Base-by-base conservation (phyloP, 176 grass and related monocot species). In the Triticum turgidum region DNA sequence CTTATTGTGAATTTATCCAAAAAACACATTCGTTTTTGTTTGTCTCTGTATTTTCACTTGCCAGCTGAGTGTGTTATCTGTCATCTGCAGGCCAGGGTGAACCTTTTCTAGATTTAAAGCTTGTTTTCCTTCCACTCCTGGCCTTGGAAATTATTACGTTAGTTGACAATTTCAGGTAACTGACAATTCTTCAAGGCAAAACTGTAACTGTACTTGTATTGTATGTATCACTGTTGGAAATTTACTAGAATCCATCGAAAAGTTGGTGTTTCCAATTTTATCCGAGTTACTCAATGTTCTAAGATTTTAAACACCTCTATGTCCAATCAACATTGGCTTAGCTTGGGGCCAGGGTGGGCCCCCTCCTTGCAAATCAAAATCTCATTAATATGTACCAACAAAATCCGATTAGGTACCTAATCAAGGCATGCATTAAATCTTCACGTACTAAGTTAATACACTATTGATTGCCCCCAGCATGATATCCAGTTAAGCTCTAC, bases 101-200 rank as follows among this genome's bases (percentile, higher is more conserved):
- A 76, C 15, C 78, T 73, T 62, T 88, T 82, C 58, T 95, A 65
- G 83, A 87, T 83, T 91, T 93, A 62, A 95, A 95, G 89, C 75
- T 95, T 52, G 91, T 95, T 15, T 93, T 95, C 25, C 91, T 95
- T 91, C 93, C 93, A 29, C 84, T 95, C 42, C 62, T 95, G 68
- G 91, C 87, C 65, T 89, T 95, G 64, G 91, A 95, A 91, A 82
- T 91, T 49, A 91, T 87, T 75, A 93, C 62, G 5, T 79, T 95
- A 47, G 78, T 93, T 61, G 87, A 93, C 81, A 95, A 93, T 72
- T 93, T 95, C 84, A 89, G 91, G 93, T 92, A 74, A 80, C 65
- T 10, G 24, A 61, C 61, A 29, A 69, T 72, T 33, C 27, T 51
- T 22, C 5, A 45, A 9, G 33, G 45, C 18, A 69, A 84, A 44